Evolutionary conservation across 495 filamentous ascomycete species (phyloP).

Genomic region (Hypoxylon fragiforme): DNA sequence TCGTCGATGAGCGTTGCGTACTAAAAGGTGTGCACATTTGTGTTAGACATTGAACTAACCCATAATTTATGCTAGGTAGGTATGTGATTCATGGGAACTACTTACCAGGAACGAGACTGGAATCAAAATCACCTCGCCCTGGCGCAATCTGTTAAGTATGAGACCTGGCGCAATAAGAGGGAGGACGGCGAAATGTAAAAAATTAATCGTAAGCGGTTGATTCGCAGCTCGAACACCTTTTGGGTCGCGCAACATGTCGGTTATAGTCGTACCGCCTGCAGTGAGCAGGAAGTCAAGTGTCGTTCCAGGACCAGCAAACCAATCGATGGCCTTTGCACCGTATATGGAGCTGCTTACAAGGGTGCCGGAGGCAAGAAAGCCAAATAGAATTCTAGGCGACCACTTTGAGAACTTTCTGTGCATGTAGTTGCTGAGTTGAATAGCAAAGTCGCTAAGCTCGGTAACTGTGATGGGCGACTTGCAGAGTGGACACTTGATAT

Average conservation of each 20-base stretch:
- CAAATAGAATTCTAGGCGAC: constrained; percentile 61
- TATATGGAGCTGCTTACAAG: constrained; percentile 49
- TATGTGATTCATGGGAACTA: background rate
- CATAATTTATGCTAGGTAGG: background rate
- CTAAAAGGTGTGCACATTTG: constrained; percentile 12
- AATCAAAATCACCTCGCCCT: constrained; percentile 37
- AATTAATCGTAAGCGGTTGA: constrained; percentile 10
- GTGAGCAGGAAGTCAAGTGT: constrained; percentile 33
- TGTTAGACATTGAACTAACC: constrained; percentile 1
- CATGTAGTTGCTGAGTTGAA: constrained; percentile 60
- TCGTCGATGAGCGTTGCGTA: constrained; percentile 31
- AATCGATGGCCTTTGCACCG: constrained; percentile 37
- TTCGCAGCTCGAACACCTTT: background rate
- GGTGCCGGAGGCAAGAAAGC: constrained; percentile 57
- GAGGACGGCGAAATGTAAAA: constrained; percentile 33
- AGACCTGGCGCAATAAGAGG: constrained; percentile 46
- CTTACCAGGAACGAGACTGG: constrained; percentile 44
- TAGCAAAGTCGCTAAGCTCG: constrained; percentile 68
- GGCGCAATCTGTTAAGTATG: constrained; percentile 39
- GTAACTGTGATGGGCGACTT: constrained; percentile 76
- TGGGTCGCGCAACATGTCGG: constrained; percentile 6
- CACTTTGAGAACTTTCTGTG: constrained; percentile 57
- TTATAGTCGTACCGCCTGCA: background rate
- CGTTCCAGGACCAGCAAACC: constrained; percentile 44
- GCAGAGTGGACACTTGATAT: constrained; percentile 84